Evolutionary conservation across 2,329 filamentous ascomycete species (phyloP), one percentile per base, ranked within the genome.

Genomic region (Phaeosphaeria sp.): DNA sequence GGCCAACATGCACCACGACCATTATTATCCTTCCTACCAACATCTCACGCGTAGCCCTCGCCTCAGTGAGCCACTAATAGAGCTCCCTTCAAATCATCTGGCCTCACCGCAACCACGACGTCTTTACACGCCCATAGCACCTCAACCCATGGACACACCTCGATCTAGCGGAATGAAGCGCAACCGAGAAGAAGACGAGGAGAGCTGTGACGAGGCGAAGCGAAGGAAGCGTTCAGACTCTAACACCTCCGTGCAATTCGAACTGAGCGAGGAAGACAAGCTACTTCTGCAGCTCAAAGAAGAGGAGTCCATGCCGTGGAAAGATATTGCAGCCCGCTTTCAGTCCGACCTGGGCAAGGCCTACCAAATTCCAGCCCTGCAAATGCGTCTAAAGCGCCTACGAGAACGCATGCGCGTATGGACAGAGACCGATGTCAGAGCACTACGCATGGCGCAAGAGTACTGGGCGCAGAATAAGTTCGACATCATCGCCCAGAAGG

Each of bases 391-490:
- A 63, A 84, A 84, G 68, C 76, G 83, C 39, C 72, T 85, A 39
- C 74, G 81, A 18, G 82, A 84, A 64, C 78, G 81, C 47, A 79
- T 83, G 70, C 79, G 83, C 21, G 74, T 79, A 1, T 85, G 83
- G 83, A 80, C 79, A 21, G 81, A 84, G n/a, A 70, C 74, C 18
- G 83, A 85, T 56, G 68, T 83, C 44, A 74, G 78, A 57, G 82
- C 82, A 13, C 73, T 85, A 27, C 78, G 78, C 53, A 74, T 79
- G 68, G 83, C 83, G 30, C 78, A 82, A 64, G 82, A 84, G 61
- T 83, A 83, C 68, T 85, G 81, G 81, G 79, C 79, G 51, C 81
- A 81, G 63, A 79, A 76, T 71, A 84, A 84, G 67, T 85, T 83
- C 69, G 82, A 84, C 47, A 84, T 84, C 59, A 83, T 85, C 60